Base-by-base conservation (phyloP, 2,329 filamentous ascomycete species). In the Biscogniauxia marginata region DNA sequence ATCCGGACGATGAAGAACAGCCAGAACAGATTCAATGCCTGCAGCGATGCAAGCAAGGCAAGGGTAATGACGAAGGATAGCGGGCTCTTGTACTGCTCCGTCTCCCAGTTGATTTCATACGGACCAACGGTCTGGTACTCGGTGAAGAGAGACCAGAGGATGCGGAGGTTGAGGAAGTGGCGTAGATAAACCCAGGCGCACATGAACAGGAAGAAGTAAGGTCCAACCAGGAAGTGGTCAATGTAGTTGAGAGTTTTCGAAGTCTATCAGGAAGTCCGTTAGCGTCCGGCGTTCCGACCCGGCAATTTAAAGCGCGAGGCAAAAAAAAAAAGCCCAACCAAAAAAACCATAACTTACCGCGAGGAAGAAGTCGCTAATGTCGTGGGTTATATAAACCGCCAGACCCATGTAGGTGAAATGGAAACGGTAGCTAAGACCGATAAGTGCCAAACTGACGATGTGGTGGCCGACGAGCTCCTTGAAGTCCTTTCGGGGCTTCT, bases 351-450 rank as follows among this genome's bases (percentile, higher is more conserved):
- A n/a, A 76, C 87, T 75, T 84, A 93, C 90, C 39, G 93, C 93
- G 46, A 97, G 83, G 84, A 97, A 97, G 77, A 97, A 96, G 73
- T 97, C 93, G 58, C 88, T 92, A 60, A 97, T 90, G 70, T 98
- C 93, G 74, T 96, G 91, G 8, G 93, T 96, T 60, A 95, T 91
- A 74, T 96, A 98, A 30, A 98, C 91, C 19, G 91, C 90, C 54
- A 97, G 77, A 22, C 93, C 93, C 72, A 98, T 96, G 75, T 96
- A 93, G 19, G 92, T 96, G 74, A 97, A 98, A 75, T 98, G 93
- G 79, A 96, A 98, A 59, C 91, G 86, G 77, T 97, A 98, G 77
- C 90, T 95, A 69, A 93, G 77, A 56, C 77, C 88, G 64, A 98
- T 96, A 65, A 98, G 82, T 19, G 87, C 78, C 57, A 98, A 77